Conservation (phyloP, 345 rosid genomes). For the Eucalyptus coolabah region DNA sequence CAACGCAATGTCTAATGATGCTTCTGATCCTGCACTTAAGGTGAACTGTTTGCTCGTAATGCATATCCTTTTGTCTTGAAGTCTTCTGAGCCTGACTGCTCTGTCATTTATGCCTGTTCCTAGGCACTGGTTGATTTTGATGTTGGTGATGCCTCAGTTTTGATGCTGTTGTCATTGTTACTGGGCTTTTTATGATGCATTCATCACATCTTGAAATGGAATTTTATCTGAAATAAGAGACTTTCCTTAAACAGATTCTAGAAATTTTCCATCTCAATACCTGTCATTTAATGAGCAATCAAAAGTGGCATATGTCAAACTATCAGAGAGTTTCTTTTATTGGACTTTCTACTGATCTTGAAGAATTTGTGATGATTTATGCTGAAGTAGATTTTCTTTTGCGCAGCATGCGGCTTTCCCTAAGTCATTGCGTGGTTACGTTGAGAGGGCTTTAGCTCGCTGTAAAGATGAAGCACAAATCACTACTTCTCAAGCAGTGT, state of each 20-base stretch:
- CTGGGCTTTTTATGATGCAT: neutral
- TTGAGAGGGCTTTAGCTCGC: slow-evolving; percentile 79
- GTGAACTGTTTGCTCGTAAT: slow-evolving; percentile 11
- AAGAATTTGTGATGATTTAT: neutral
- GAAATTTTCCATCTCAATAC: neutral
- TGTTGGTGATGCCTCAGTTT: neutral
- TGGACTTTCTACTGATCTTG: neutral
- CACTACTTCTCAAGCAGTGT: slow-evolving; percentile 53
- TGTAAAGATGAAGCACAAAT: slow-evolving; percentile 71
- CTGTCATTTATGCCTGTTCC: neutral
- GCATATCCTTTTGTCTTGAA: neutral
- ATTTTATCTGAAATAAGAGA: neutral
- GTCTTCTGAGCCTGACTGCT: neutral
- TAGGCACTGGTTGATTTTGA: neutral
- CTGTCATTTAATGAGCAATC: neutral
- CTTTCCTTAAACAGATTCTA: neutral
- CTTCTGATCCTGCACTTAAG: slow-evolving; percentile 57
- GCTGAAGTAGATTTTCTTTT: neutral
- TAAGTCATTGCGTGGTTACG: slow-evolving; percentile 67
- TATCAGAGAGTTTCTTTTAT: neutral
- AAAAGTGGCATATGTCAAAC: neutral
- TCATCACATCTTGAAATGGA: neutral
- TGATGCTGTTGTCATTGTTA: neutral
- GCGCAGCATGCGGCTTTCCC: slow-evolving; percentile 71
- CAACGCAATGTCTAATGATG: slow-evolving; percentile 20